Evolutionary conservation across 2,329 filamentous ascomycete species (phyloP), one percentile per base, ranked within the genome.

Genomic region (Claviceps sp.): DNA sequence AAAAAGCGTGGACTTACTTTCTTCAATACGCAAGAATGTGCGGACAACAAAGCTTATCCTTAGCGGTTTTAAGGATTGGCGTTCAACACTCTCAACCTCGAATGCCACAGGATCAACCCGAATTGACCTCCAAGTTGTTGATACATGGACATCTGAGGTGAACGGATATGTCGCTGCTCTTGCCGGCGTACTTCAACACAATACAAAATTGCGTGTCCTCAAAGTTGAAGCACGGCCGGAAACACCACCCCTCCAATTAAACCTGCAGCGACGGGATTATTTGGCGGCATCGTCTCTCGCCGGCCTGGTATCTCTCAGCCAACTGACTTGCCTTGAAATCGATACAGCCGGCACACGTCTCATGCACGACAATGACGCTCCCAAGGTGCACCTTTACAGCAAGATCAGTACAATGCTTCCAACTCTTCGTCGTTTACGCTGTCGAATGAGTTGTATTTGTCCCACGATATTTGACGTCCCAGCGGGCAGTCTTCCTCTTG

Each of bases 321-420:
- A 47, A n/a, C 22, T 54, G 7, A 52, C 47, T 39, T 52, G 52
- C 50, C 50, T 52, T 24, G 52, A 54, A 47, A 50, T 54, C 24
- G 50, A 54, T 50, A 47, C 47, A 47, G 47, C 40, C 13, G 52
- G 52, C 34, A 54, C 50, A 52, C 14, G 22, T 43, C 41, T 52
- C 22, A 42, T 52, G 19, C n/a, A 19, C 37, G 14, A 42, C 16
- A 48, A 24, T 46, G 30, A 45, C 43, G 22, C 47, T 19, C 11
- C 51, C 30, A 30, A n/a, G 26, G 13, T 50, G 5, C 52, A 54
- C 16, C 41, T 52, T 52, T 54, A 50, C 47, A n/a, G 17, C 22
- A 43, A 47, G 3, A 54, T 54, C n/a, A 44, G 19, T 38, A 50
- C 19, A 22, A 52, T 52, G 50, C 52, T 52, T 44, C 42, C 50